Evolutionary conservation across 2,329 filamentous ascomycete genomes (phyloP).

Genomic region (Pseudogymnoascus sp.): DNA sequence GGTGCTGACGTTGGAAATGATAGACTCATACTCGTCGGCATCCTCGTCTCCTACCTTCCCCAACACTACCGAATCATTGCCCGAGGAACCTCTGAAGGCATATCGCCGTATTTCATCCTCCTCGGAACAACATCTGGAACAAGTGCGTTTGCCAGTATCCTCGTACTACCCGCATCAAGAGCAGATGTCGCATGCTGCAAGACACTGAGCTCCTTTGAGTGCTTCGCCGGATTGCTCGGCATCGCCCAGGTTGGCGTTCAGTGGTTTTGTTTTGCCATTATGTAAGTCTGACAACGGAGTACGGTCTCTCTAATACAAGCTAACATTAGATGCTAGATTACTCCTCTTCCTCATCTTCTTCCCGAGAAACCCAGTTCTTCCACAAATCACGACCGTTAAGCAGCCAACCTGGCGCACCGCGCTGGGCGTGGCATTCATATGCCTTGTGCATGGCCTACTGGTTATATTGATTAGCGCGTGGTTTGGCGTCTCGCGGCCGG

Average conservation of each 20-base stretch:
- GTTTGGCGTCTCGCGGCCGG: conserved; percentile 55
- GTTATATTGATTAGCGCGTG: conserved; percentile 61
- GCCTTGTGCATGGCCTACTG: conserved; percentile 67
- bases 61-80: conserved; percentile 89
- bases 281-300: conserved; percentile 49
- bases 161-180: conserved; percentile 75
- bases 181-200: conserved; percentile 80
- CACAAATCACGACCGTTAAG: conserved; percentile 29
- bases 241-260: conserved; percentile 87
- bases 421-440: conserved; percentile 62
- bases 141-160: conserved; percentile 83
- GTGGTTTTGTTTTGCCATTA: conserved; percentile 84
- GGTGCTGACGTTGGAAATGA: conserved; percentile 10
- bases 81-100: conserved; percentile 80
- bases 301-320: not conserved
- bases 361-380: conserved; percentile 49
- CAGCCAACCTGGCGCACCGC: conserved; percentile 71
- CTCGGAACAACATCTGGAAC: conserved; percentile 88
- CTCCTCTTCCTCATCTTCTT: conserved; percentile 94
- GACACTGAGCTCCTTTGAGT: conserved; percentile 72
- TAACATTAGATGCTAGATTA: conserved; percentile 46
- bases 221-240: conserved; percentile 75
- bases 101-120: conserved; percentile 90
- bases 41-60: conserved; percentile 86
- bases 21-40: conserved; percentile 69